Base-by-base conservation (phyloP, 352 stramenopile genomes). In the Vaucheria bursata region DNA sequence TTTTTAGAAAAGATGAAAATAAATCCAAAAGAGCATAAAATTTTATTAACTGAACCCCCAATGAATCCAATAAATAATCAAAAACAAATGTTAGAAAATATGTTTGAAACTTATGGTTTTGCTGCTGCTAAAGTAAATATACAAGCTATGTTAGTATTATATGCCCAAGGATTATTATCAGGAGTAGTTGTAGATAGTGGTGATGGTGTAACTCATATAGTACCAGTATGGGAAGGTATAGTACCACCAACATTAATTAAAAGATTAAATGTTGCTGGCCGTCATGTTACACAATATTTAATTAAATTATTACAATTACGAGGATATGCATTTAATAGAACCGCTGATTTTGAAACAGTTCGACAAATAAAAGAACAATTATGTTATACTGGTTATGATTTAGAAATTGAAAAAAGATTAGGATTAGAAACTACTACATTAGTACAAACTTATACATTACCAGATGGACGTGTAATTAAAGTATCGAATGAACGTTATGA, bases 221-320 rank as follows among this genome's bases (percentile, higher is more conserved):
- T 97, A 68, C 93, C 94, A 12, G 92, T 98, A 25, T 98, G 97
- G 87, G 93, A 98, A 79, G 94, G 91, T 76, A 88, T 97, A 84
- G 91, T 92, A 6, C 87, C 97, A 4, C 90, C 88, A 2, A 93
- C 97, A 86, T 93, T 93, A 7, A 93, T 98, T 74, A 87, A 90
- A 71, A 87, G 93, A 67, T 89, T 94, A 73, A 93, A 98, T 85
- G 68, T 97, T 33, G 94, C 89, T 52, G 93, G 94, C 68, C 86
- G 92, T 36, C 89, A 96, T 84, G 93, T 97, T 71, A 97, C 92
- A 59, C 88, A 91, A 71, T 95, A 97, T 82, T 83, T 97, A 52
- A 95, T 95, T 79, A 95, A 96, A 85, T 59, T 84, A 3, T 64
- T 84, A 31, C 80, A 71, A 36, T 35, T 72, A 32, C 34, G 7